Evolutionary conservation across 2,329 filamentous ascomycete species (phyloP).

Genomic region (Talaromyces islandicus): DNA sequence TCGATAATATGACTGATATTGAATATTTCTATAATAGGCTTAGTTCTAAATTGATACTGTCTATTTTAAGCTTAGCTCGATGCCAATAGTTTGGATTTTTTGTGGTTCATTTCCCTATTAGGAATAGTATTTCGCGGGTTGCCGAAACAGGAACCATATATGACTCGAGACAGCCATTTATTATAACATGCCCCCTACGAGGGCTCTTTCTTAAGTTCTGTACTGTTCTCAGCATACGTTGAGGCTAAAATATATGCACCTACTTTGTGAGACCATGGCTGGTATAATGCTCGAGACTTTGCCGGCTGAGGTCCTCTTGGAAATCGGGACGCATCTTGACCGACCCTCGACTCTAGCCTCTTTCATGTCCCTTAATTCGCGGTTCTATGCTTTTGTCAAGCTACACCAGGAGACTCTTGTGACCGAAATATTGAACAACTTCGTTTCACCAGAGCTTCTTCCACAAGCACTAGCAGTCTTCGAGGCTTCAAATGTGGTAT

Average conservation of each 20-base stretch:
- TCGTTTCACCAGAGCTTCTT: background rate
- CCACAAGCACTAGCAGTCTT: background rate
- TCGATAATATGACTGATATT: background rate
- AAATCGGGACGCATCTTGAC: background rate
- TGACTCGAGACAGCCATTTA: background rate
- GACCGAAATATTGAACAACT: background rate
- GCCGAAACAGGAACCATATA: background rate
- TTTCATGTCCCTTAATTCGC: background rate
- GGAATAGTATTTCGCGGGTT: background rate
- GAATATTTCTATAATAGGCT: background rate
- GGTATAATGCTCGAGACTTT: background rate
- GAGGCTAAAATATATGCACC: background rate
- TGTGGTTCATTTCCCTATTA: background rate
- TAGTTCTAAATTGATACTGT: background rate
- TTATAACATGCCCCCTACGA: background rate
- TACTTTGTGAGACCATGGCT: background rate
- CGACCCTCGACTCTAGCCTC: background rate
- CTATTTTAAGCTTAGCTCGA: background rate
- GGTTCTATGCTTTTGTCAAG: background rate
- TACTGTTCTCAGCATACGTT: no score
- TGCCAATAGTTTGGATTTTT: background rate
- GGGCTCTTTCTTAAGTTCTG: background rate
- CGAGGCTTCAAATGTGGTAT: background rate
- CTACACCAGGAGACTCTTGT: background rate
- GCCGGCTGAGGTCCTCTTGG: background rate